Conservation (phyloP, 108 stramenopile genomes). For the Fragilaria radians region DNA sequence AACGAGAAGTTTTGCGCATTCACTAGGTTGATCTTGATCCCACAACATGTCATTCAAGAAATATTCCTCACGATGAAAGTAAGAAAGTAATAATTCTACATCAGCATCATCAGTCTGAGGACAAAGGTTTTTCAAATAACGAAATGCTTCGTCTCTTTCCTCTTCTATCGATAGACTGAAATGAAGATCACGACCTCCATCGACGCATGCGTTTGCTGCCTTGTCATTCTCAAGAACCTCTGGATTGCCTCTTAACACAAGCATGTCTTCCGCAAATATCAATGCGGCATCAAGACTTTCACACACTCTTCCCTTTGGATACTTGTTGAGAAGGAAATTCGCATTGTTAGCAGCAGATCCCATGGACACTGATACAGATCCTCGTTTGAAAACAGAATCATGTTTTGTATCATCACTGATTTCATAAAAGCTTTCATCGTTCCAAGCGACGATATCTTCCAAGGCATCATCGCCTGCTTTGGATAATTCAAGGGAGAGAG, state of each 20-base stretch:
- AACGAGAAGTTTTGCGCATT: conserved; percentile 51
- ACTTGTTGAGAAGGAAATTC: conserved; percentile 3
- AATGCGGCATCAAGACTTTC: conserved; percentile 52
- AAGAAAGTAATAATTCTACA: neutral
- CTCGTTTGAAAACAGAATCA: neutral
- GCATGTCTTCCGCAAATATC: conserved; percentile 56
- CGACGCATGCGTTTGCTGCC: neutral
- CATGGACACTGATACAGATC: neutral
- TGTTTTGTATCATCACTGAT: neutral
- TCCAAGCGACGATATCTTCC: neutral
- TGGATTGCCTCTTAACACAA: conserved; percentile 38
- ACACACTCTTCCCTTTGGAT: conserved; percentile 34
- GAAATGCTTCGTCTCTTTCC: conserved; percentile 8
- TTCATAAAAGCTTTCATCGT: neutral
- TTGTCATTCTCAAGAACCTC: conserved; percentile 4
- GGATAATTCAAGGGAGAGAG: conserved; percentile 30
- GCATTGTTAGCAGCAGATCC: conserved; percentile 1
- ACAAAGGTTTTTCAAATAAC: neutral
- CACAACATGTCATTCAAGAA: conserved; percentile 36
- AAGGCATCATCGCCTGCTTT: neutral
- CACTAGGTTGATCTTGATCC: conserved; percentile 39
- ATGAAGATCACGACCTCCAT: neutral
- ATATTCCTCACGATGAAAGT: conserved; percentile 35
- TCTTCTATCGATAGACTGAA: conserved; percentile 10
- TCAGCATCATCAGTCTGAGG: conserved; percentile 1